A percentile compares a stretch with the other conserved stretches of the same genome.
Conservation (phyloP, 257 asterid genomes). For the Penstemon barbatus region DNA sequence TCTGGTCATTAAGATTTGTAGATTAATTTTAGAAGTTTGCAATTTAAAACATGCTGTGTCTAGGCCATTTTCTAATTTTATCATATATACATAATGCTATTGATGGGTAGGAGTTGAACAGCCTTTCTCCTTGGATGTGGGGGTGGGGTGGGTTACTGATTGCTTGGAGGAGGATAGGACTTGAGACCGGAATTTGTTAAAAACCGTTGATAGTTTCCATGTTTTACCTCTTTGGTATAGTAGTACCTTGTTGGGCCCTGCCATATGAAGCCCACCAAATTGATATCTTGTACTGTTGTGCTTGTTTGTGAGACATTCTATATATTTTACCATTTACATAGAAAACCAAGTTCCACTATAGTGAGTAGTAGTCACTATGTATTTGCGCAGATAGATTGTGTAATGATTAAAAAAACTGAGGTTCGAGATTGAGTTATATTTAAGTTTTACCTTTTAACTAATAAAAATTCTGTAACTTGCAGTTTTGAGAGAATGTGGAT, state of each 20-base stretch:
- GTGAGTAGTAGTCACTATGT: not conserved
- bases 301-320: not conserved
- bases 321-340: not conserved
- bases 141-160: not conserved
- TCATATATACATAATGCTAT: conserved; percentile 1
- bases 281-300: conserved; percentile 6
- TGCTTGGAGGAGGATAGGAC: not conserved
- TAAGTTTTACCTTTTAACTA: not conserved
- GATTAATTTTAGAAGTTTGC: conserved; percentile 3
- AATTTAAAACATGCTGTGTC: not conserved
- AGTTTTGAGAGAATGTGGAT: conserved; percentile 98
- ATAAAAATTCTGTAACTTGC: conserved; percentile 40
- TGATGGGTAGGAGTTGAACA: not conserved
- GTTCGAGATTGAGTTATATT: not conserved
- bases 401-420: not conserved
- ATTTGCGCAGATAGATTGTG: not conserved
- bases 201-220: not conserved
- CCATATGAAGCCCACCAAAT: not conserved
- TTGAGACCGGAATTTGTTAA: conserved; percentile 1
- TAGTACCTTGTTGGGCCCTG: not conserved
- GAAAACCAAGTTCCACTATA: conserved; percentile 18
- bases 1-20: conserved; percentile 17
- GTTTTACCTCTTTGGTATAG: not conserved
- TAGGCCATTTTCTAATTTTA: not conserved
- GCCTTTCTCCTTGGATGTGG: not conserved